These are phyloP conservation scores for Candida loeiensis DNA, from an alignment of 805 yeast species.

Conservation along the genomic window DNA sequence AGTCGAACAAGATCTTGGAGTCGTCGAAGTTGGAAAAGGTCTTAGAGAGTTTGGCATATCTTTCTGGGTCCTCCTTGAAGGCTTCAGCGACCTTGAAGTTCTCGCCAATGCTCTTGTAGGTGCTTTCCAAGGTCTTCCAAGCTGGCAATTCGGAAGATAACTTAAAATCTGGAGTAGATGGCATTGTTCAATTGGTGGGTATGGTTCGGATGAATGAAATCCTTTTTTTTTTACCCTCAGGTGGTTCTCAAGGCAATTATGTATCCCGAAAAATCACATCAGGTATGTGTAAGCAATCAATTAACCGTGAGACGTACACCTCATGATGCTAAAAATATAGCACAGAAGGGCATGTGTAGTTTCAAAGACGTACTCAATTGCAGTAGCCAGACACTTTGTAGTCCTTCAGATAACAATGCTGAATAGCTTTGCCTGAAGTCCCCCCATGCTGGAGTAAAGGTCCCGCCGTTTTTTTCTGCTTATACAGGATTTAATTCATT, in stretches of 20 bases:
- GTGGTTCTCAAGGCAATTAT: too few species aligned
- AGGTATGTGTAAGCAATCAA: too few species aligned
- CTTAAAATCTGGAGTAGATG: constrained; percentile 34
- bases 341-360: too few species aligned
- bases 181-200: not conserved
- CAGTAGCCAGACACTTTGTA: too few species aligned
- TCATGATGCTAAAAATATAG: too few species aligned
- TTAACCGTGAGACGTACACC: too few species aligned
- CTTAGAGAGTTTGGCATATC: constrained; percentile 74
- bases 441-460: too few species aligned
- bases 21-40: constrained; percentile 83
- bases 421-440: not conserved
- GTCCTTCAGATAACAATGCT: too few species aligned
- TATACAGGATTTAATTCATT: not conserved
- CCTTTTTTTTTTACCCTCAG: constrained; percentile 8
- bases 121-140: constrained; percentile 71
- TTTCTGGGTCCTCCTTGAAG: constrained; percentile 66
- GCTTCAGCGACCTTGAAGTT: constrained; percentile 70
- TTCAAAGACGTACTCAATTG: too few species aligned
- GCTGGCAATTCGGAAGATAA: constrained; percentile 74
- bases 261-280: too few species aligned
- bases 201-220: constrained; percentile 5
- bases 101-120: constrained; percentile 70
- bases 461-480: not conserved
- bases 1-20: constrained; percentile 87